phyloP scores from a whole-genome alignment of 345 rosid genomes.

The Lumnitzera racemosa region DNA sequence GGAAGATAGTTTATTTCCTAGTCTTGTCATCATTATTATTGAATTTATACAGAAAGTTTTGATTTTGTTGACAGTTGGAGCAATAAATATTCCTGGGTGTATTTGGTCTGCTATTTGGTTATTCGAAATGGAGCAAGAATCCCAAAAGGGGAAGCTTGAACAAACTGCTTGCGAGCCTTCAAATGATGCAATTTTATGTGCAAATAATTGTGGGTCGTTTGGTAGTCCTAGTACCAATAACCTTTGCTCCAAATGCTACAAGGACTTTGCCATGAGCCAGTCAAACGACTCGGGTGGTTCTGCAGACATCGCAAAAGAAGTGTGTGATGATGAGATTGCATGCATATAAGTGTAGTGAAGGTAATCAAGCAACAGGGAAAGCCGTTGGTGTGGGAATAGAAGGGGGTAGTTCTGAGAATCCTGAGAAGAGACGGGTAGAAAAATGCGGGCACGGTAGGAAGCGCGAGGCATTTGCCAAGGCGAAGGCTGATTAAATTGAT shows the following conservation, averaged over 20 bases:
- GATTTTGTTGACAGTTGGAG: too few relatives aligned
- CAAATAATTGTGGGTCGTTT: constrained; percentile 32
- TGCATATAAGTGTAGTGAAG: background rate
- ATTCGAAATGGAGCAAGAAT: constrained; percentile 26
- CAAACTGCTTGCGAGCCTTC: constrained; percentile 20
- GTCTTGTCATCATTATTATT: too few relatives aligned
- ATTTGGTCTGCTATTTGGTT: too few relatives aligned
- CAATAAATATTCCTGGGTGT: too few relatives aligned
- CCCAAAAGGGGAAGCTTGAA: constrained; percentile 33
- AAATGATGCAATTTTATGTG: constrained; percentile 22
- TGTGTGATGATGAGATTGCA: background rate
- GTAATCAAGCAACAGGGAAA: background rate
- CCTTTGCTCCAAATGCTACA: constrained; percentile 40
- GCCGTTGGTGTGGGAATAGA: background rate
- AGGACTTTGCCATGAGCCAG: constrained; percentile 23
- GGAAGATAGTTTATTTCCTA: too few relatives aligned
- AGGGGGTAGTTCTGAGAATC: constrained; percentile 11
- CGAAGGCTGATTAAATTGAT: constrained; percentile 40
- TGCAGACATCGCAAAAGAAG: background rate
- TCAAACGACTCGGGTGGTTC: constrained; percentile 7
- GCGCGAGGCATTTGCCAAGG: constrained; percentile 43
- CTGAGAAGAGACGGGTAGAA: constrained; percentile 14
- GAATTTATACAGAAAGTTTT: too few relatives aligned
- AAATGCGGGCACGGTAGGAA: constrained; percentile 33
- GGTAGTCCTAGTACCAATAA: constrained; percentile 24